Evolutionary conservation across 2,329 filamentous ascomycete species (phyloP).

Genomic region (Colletotrichum karsti): DNA sequence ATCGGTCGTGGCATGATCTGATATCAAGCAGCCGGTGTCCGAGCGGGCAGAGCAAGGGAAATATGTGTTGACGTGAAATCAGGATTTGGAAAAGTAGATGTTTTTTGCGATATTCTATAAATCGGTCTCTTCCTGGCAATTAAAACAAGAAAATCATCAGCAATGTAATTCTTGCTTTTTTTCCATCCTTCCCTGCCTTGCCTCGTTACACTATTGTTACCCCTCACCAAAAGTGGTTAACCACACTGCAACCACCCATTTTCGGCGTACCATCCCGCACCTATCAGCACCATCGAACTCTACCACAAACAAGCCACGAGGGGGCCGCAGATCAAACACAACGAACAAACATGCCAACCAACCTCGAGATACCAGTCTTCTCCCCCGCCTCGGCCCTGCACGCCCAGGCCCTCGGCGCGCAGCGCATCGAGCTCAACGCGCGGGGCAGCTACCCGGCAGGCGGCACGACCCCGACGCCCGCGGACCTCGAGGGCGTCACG

Average conservation of each 20-base stretch:
- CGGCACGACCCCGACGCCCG: conserved; percentile 58
- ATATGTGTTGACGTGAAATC: not conserved
- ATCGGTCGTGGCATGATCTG: conserved; percentile 12
- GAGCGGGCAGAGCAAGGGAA: not conserved
- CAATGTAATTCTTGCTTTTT: no score
- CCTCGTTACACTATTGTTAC: not conserved
- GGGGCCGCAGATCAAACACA: not conserved
- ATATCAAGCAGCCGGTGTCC: not conserved
- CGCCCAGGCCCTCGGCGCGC: conserved; percentile 52
- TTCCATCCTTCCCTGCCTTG: no score
- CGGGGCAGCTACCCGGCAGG: conserved; percentile 57
- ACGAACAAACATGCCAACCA: conserved; percentile 31
- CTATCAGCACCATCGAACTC: not conserved
- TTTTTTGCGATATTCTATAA: not conserved
- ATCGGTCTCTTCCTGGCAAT: not conserved
- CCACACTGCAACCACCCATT: not conserved
- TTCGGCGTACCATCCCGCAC: not conserved
- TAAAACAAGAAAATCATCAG: no score
- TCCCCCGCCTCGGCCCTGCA: conserved; percentile 47
- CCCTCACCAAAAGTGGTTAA: not conserved
- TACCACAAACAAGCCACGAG: not conserved
- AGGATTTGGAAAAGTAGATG: not conserved
- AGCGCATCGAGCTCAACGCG: conserved; percentile 63
- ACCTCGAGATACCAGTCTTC: conserved; percentile 65
- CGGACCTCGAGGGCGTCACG: conserved; percentile 42